Base-by-base conservation (phyloP, 176 grass and related monocot genomes). In the Paspalum vaginatum region DNA sequence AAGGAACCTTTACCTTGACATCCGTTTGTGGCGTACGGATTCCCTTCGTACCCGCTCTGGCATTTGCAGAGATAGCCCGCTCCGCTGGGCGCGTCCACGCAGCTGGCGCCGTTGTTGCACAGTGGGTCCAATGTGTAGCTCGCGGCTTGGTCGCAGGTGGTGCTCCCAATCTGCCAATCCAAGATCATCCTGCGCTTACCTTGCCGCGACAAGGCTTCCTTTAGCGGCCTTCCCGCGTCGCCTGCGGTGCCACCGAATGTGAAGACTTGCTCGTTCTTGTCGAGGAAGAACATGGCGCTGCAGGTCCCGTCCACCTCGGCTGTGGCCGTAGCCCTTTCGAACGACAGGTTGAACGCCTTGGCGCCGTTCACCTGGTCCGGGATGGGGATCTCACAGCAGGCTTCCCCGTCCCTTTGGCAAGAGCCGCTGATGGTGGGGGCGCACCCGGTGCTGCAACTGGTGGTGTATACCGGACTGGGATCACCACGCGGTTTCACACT, bases 251-350 rank as follows among this genome's bases (percentile, higher is more conserved):
- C 48, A 17, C 24, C 4, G 74, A 25, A 76, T 7, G 0, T 48
- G 79, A 78, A 83, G 74, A n/a, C 39, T 2, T 15, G 12, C 44
- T 88, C 81, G 0, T 39, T 6, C 20, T 45, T 7, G 75, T 68
- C 4, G 9, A 84, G 53, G 69, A 88, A 75, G 76, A 88, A 88
- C 7, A 5, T 81, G 0, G 81, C 69, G 51, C 61, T 54, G 69
- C 86, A 88, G 52, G 61, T 69, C 60, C 45, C 44, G 2, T 18
- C 1, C 81, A 68, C 75, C 12, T 74, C 60, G 11, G 0, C 20
- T 9, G 11, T 32, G 50, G 18, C 16, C 11, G 49, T 0, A 39
- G 21, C 5, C 22, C 46, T 68, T 0, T 61, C 0, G 22, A 88
- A 45, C 2, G 0, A 8, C 18, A 61, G 46, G 7, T 5, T 40